Percentiles rank a stretch among this genome's conserved stretches.
Conservation (phyloP, 78 protist genomes). For the Speleostelium caveatum region DNA sequence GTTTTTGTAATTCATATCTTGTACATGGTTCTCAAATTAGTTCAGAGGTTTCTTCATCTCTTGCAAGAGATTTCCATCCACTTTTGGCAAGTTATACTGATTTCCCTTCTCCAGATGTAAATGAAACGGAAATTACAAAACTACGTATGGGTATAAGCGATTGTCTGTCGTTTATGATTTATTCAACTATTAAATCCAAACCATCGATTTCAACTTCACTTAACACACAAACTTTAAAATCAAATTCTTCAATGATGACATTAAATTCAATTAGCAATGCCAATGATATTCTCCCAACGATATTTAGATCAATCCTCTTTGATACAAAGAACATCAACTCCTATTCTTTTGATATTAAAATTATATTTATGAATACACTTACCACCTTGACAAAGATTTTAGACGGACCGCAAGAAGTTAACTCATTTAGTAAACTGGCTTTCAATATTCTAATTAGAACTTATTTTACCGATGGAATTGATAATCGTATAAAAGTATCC, state of each 20-base stretch:
- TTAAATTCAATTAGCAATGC: too few species aligned
- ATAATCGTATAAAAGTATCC: neutral
- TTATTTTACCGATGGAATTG: neutral
- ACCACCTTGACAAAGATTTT: neutral
- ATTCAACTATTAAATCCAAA: neutral
- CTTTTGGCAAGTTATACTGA: neutral
- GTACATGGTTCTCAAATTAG: neutral
- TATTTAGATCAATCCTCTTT: constrained; percentile 1
- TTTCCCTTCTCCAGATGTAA: neutral
- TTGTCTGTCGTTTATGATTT: neutral
- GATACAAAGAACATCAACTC: neutral
- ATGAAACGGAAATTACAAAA: constrained; percentile 5
- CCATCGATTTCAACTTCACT: too few species aligned
- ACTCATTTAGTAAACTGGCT: neutral
- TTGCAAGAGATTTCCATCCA: neutral
- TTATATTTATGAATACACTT: constrained; percentile 1
- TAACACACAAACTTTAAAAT: too few species aligned
- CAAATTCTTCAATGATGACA: too few species aligned
- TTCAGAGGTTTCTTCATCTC: neutral
- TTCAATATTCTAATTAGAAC: neutral
- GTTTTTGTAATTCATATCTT: constrained; percentile 13
- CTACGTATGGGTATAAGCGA: neutral
- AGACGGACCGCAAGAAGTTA: neutral
- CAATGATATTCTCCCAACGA: neutral
- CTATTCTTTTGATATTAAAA: neutral